These are phyloP conservation scores for Diplotaxis tenuifolia DNA, from an alignment of 345 rosid genomes.

Conservation along the genomic window DNA sequence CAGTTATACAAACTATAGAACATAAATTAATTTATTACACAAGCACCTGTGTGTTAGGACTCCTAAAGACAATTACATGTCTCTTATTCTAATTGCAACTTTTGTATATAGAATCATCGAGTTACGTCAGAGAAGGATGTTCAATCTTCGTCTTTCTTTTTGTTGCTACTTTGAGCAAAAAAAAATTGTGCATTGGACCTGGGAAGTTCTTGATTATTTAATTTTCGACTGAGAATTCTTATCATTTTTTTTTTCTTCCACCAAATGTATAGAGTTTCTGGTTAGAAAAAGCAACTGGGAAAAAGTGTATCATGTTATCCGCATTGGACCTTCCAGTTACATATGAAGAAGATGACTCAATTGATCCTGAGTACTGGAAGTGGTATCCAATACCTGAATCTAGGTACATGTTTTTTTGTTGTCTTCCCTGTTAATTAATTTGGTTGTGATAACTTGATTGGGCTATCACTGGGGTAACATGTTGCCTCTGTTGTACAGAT, in stretches of 20 bases:
- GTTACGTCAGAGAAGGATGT: neutral
- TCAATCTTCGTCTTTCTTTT: neutral
- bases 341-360: neutral
- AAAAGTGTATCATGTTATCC: constrained; percentile 8
- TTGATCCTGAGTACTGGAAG: neutral
- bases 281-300: neutral
- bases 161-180: neutral
- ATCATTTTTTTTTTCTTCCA: neutral
- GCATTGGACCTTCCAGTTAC: neutral
- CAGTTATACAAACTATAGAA: too few species aligned
- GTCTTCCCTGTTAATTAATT: neutral
- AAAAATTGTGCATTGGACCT: too few species aligned
- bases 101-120: neutral
- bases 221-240: neutral
- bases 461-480: neutral
- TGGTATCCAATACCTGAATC: neutral
- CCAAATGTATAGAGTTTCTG: neutral
- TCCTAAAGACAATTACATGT: neutral
- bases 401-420: neutral
- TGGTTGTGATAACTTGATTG: neutral
- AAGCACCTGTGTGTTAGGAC: too few species aligned
- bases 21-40: too few species aligned
- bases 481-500: neutral
- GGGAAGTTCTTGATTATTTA: neutral
- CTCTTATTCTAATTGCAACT: neutral